phyloP scores from a whole-genome alignment of 163 green algal genomes.

The Scenedesmus sp. region DNA sequence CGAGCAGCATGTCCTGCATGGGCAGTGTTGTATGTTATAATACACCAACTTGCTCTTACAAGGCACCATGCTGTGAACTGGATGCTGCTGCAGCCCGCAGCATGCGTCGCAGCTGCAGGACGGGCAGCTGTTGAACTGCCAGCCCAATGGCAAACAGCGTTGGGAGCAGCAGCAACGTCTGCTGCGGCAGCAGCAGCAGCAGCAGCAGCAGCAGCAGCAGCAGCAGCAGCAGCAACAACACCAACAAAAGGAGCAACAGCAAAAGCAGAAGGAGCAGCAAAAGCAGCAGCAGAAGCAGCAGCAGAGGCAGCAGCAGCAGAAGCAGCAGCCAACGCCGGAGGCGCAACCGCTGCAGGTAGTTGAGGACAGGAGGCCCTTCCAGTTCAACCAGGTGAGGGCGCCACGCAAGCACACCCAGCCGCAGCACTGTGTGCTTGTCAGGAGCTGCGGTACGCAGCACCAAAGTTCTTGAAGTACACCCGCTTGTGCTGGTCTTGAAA shows the following conservation, averaged over 20 bases:
- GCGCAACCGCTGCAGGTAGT: not conserved
- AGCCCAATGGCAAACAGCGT: not conserved
- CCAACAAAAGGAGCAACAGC: not conserved
- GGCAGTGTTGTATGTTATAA: too few relatives aligned
- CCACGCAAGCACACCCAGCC: not conserved
- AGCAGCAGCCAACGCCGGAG: not conserved
- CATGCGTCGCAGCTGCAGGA: not conserved
- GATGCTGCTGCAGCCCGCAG: not conserved
- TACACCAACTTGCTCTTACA: not conserved
- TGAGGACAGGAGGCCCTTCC: not conserved
- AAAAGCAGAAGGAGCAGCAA: not conserved
- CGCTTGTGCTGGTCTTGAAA: not conserved
- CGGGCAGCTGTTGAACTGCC: not conserved
- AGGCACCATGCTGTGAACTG: not conserved
- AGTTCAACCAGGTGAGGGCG: not conserved
- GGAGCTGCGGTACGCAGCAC: not conserved
- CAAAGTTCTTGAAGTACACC: not conserved
- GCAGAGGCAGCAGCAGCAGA: not conserved
- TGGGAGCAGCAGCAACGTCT: not conserved
- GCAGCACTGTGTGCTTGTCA: not conserved
- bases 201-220: constrained; percentile 5
- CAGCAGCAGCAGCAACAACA: not conserved
- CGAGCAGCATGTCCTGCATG: not conserved
- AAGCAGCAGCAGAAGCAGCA: not conserved
- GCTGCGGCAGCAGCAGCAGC: constrained; percentile 1